Base-by-base conservation (phyloP, 345 rosid genomes). In the Arabidopsis arenosa region DNA sequence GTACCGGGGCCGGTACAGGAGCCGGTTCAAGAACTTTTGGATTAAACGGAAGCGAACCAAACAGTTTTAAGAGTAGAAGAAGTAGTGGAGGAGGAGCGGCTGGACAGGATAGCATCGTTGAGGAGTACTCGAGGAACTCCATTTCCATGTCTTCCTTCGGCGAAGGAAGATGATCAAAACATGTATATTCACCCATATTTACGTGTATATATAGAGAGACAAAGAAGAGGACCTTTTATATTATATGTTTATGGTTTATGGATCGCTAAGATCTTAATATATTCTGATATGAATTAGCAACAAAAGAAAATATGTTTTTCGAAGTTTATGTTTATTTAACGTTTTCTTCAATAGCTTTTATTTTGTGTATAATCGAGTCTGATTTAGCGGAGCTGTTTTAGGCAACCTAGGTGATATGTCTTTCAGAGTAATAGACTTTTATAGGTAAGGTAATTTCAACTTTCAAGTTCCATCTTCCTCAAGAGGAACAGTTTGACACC, bases 41-140 rank as follows among this genome's bases (percentile, higher is more conserved):
- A 73, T 84, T 12, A 80, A 72, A 61, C 79, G 82, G 11, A 84
- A 30, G 79, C 0, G 76, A 77, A 39, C 56, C 55, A 70, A 64
- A 52, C 37, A 77, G 76, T 41, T 71, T 57, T 39, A 77, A 71
- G 54, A 71, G 66, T 14, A 57, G 66, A 60, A 59, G 74, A 63
- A 70, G 54, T 48, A 70, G 60, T 18, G 72, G 80, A 13, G 61
- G 60, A 35, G 58, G 63, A 43, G 80, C 63, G 58, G 86, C 86
- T 10, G 85, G 83, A 8, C 85, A 84, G 21, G 77, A 74, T 76
- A 90, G 87, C 73, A 48, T 81, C 68, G 79, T 69, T 1, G 96
- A 91, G 72, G 98, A 93, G 30, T 84, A 83, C 63, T 90, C 97
- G n/a, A 87, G 94, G 72, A 91, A 83, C 65, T 93, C 96, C 6